A percentile compares a stretch with the other conserved stretches of the same genome.
These are phyloP conservation scores for Amanita subjunquillea DNA, from an alignment of 768 basidiomycete species.

Conservation along the genomic window DNA sequence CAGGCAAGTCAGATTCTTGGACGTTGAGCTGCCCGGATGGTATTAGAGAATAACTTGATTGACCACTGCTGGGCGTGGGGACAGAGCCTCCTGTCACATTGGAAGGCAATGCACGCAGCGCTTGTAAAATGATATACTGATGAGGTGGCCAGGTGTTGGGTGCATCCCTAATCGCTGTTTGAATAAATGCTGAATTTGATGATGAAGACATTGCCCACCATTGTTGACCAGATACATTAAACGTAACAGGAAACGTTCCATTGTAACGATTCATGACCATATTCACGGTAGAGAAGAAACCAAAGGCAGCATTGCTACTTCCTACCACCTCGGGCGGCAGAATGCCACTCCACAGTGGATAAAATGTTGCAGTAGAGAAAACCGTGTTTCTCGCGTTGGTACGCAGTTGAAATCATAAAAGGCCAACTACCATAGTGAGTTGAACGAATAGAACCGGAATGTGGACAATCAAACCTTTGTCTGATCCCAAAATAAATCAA, in stretches of 20 bases:
- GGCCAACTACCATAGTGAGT: conserved; percentile 33
- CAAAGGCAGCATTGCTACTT: conserved; percentile 50
- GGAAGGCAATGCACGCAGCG: conserved; percentile 63
- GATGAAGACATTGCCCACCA: conserved; percentile 37
- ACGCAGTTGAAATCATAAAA: conserved; percentile 88
- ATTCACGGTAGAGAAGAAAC: conserved; percentile 65
- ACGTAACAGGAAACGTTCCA: conserved; percentile 76
- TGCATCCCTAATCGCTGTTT: conserved; percentile 43
- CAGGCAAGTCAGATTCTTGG: conserved; percentile 57
- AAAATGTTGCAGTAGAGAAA: conserved; percentile 71
- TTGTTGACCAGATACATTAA: conserved; percentile 70
- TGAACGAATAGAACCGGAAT: not conserved
- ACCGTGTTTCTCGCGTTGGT: conserved; percentile 52
- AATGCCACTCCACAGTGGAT: conserved; percentile 83
- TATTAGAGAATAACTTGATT: conserved; percentile 58
- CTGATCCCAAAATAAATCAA: conserved; percentile 84
- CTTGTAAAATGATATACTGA: conserved; percentile 71
- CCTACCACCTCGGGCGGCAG: conserved; percentile 59
- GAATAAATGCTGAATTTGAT: not conserved
- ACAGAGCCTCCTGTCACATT: conserved; percentile 52
- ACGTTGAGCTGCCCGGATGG: conserved; percentile 78
- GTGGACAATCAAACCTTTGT: conserved; percentile 30
- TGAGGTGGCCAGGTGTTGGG: conserved; percentile 90
- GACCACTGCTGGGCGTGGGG: conserved; percentile 36
- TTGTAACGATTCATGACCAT: conserved; percentile 79